These are phyloP conservation scores for Aaosphaeria arxii DNA, from an alignment of 2,329 filamentous ascomycete species.

Conservation along the genomic window DNA sequence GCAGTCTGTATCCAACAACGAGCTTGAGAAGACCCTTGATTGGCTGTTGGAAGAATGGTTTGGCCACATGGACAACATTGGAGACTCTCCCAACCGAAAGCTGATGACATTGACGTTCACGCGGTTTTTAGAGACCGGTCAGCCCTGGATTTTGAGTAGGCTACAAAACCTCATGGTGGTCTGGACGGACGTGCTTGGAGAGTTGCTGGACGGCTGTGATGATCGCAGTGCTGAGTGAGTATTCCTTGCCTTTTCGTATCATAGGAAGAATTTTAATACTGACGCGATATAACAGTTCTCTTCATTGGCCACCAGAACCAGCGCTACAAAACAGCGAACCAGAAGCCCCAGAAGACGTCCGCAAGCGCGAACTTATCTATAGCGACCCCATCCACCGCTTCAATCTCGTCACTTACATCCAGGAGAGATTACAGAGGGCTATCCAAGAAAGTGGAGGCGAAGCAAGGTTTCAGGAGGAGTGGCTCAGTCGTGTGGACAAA, in stretches of 20 bases:
- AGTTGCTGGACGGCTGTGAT: slow-evolving; percentile 61
- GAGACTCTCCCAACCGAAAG: slow-evolving; percentile 64
- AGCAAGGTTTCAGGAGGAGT: slow-evolving; percentile 63
- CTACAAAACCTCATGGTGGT: slow-evolving; percentile 73
- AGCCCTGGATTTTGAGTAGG: slow-evolving; percentile 55
- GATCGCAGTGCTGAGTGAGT: slow-evolving; percentile 41
- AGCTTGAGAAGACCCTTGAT: slow-evolving; percentile 33
- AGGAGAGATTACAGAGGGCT: slow-evolving; percentile 57
- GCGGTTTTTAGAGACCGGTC: slow-evolving; percentile 63
- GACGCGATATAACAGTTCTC: slow-evolving; percentile 27
- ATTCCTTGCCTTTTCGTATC: not conserved
- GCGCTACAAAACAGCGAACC: slow-evolving; percentile 18
- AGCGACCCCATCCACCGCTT: slow-evolving; percentile 68
- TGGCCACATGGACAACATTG: slow-evolving; percentile 64
- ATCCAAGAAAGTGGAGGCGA: slow-evolving; percentile 63
- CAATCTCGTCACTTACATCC: slow-evolving; percentile 62
- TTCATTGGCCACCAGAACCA: slow-evolving; percentile 41
- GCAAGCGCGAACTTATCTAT: slow-evolving; percentile 50
- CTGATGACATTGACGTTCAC: slow-evolving; percentile 71
- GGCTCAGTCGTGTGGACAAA: slow-evolving; percentile 71
- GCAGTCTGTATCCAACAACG: slow-evolving; percentile 29
- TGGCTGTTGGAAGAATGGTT: slow-evolving; percentile 63
- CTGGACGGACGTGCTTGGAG: slow-evolving; percentile 69
- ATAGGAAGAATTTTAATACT: not conserved
- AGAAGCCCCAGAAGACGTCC: slow-evolving; percentile 45